phyloP scores from a whole-genome alignment of 768 basidiomycete genomes.

The Hygrophorus russula region DNA sequence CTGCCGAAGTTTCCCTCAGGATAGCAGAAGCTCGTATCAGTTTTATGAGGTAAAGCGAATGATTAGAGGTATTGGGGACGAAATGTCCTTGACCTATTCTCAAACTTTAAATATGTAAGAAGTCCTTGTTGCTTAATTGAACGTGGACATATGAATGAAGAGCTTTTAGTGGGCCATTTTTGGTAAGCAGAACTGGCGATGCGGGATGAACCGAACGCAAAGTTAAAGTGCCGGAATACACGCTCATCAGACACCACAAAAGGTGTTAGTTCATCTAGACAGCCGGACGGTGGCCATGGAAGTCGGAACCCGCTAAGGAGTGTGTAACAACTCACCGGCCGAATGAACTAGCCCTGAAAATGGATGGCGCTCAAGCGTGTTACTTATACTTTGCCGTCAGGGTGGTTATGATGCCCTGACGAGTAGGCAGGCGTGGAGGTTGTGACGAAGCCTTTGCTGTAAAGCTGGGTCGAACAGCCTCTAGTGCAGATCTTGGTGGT shows the following conservation, averaged over 20 bases:
- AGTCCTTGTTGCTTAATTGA: slow-evolving; percentile 74
- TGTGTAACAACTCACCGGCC: slow-evolving; percentile 86
- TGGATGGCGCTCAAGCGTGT: slow-evolving; percentile 84
- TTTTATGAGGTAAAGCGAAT: slow-evolving; percentile 74
- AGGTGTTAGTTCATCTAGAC: slow-evolving; percentile 21
- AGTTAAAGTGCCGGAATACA: slow-evolving; percentile 56
- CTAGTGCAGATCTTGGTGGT: slow-evolving; percentile 84
- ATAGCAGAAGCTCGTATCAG: slow-evolving; percentile 43
- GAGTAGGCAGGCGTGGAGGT: slow-evolving; percentile 74
- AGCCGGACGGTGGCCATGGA: slow-evolving; percentile 66
- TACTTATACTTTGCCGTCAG: slow-evolving; percentile 78
- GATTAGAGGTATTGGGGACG: slow-evolving; percentile 87
- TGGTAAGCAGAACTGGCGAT: slow-evolving; percentile 59
- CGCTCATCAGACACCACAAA: too few relatives aligned
- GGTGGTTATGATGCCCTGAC: slow-evolving; percentile 58
- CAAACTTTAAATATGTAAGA: slow-evolving; percentile 82
- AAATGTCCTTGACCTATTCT: slow-evolving; percentile 80
- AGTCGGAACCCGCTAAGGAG: slow-evolving; percentile 80
- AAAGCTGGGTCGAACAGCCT: slow-evolving; percentile 65
- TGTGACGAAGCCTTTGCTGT: slow-evolving; percentile 73
- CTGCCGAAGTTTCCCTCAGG: slow-evolving; percentile 79
- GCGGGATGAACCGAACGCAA: slow-evolving; percentile 59
- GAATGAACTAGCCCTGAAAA: slow-evolving; percentile 88
- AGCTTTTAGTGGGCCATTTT: slow-evolving; percentile 77
- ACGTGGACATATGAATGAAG: too few relatives aligned